Base-by-base conservation (phyloP, 306 rosid genomes). In the Ammopiptanthus mongolicus region DNA sequence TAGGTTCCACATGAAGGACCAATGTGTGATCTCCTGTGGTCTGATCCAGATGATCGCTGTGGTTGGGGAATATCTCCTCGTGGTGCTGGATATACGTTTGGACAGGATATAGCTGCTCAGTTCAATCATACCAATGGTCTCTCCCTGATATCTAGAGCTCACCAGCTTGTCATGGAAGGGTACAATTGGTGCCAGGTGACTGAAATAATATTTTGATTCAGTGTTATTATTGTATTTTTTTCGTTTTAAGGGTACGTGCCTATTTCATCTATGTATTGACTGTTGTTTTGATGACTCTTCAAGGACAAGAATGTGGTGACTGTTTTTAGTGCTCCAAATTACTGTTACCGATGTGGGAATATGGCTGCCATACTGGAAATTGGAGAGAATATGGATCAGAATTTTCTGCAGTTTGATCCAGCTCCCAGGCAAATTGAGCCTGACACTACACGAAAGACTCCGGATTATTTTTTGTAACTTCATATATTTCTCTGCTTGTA, bases 41-140 rank as follows among this genome's bases (percentile, higher is more conserved):
- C 98, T 66, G 98, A 95, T 85, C 98, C 98, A 10, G 98, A 95
- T 73, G 98, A 95, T 79, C 96, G 98, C 10, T 95, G 98, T 81
- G 98, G 98, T 73, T 95, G 98, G 98, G 98, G 98, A 79, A 95
- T 95, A 84, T 95, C 98, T 62, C 97, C 98, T 12, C 97, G 98
- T 62, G 98, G 98, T 58, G 98, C 98, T 65, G 98, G 98, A 39
- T 91, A 94, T 86, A 94, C 98, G 64, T 94, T 94, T 75, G 98
- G 98, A 64, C 97, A 94, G 81, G 98, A 94, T 85, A 94, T 94
- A 84, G 98, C 98, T 82, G 79, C 96, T 67, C 94, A 91, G 68
- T 94, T 94, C 82, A 93, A 93, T 80, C 96, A 89, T 77, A 91
- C 96, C 77, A 93, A 93, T 82, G 98, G 98, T 57, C 97, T 93